A percentile compares a stretch with the other conserved stretches of the same genome.
Conservation (phyloP, 257 asterid genomes). For the Osmanthus fragrans region DNA sequence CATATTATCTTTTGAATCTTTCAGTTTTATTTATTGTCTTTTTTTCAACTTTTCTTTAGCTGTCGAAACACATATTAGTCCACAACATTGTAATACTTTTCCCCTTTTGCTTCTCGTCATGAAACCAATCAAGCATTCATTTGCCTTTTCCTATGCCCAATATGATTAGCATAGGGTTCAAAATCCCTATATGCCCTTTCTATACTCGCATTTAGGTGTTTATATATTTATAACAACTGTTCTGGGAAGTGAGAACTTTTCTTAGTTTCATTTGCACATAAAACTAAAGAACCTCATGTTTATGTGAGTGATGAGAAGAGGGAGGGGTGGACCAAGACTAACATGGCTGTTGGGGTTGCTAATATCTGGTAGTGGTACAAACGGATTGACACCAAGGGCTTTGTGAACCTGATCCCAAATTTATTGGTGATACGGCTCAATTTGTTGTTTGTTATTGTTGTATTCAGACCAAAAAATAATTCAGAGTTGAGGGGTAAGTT, state of each 20-base stretch:
- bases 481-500: background rate
- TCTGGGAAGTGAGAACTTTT: background rate
- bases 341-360: background rate
- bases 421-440: background rate
- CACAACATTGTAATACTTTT: too few species aligned
- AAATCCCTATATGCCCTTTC: background rate
- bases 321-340: background rate
- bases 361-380: background rate
- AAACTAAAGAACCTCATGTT: background rate
- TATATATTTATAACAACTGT: background rate
- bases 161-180: too few species aligned
- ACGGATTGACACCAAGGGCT: background rate
- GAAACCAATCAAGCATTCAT: too few species aligned
- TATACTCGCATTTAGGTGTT: background rate
- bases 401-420: background rate
- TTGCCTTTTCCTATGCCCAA: too few species aligned
- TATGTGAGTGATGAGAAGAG: background rate
- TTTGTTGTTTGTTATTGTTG: background rate
- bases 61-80: too few species aligned
- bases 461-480: background rate
- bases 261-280: background rate
- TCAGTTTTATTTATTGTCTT: background rate
- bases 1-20: too few species aligned
- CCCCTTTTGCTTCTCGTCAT: too few species aligned
- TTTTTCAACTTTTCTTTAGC: background rate